phyloP scores from a whole-genome alignment of 257 asterid species.

The Nicotiana noctiflora region DNA sequence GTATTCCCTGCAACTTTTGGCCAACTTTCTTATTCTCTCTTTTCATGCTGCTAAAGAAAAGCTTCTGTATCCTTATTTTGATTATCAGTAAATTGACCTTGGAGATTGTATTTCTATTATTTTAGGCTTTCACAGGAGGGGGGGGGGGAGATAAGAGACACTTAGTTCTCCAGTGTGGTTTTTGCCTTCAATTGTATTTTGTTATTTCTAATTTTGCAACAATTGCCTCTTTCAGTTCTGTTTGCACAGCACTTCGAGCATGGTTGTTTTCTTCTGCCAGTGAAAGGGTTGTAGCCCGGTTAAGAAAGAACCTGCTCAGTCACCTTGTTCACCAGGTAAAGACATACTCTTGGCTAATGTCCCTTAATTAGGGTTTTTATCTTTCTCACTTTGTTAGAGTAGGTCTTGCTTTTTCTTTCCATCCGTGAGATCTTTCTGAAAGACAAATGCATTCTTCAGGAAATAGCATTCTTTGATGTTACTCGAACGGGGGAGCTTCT shows the following conservation, averaged over 20 bases:
- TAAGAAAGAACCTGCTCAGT: conserved; percentile 57
- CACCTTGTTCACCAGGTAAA: conserved; percentile 72
- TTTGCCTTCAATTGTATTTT: background rate
- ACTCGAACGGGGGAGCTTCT: conserved; percentile 91
- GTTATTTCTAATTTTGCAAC: conserved; percentile 1
- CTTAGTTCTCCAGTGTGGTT: background rate
- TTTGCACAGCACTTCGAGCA: conserved; percentile 61
- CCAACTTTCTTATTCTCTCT: background rate
- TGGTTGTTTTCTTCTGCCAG: conserved; percentile 79
- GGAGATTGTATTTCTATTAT: background rate
- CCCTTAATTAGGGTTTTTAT: background rate
- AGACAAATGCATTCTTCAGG: conserved; percentile 31
- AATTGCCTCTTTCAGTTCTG: conserved; percentile 45
- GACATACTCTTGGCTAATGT: conserved; percentile 5
- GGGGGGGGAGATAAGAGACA: background rate
- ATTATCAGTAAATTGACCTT: background rate
- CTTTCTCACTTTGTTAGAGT: background rate
- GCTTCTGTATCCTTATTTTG: background rate
- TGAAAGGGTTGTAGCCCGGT: conserved; percentile 66
- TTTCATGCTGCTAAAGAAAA: conserved; percentile 3
- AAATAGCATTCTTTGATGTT: conserved; percentile 82
- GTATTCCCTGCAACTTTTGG: conserved; percentile 27
- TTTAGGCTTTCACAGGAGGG: conserved; percentile 2
- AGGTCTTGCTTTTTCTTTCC: background rate
- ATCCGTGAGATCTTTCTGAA: background rate